Evolutionary conservation across 1,139 yeast genomes (phyloP), one percentile per base, ranked within the genome.

Genomic region (Hemisphaericaspora lyxosophila): DNA sequence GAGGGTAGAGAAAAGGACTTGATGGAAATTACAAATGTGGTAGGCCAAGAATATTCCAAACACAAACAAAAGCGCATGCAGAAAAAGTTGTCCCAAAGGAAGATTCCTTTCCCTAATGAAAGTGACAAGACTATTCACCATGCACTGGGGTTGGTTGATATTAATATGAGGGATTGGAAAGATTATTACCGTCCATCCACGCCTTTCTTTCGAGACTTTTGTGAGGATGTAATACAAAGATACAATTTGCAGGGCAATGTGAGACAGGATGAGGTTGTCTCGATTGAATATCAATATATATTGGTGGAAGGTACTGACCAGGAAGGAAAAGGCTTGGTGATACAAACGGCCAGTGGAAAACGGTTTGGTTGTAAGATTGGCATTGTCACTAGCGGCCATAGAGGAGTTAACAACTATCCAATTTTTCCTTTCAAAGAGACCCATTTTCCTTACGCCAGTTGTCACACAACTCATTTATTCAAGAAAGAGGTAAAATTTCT

Each of bases 111-210:
- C 2, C 56, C 62, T 5, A 39, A 42, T 22, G 23, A 34, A 12
- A 36, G 36, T 14, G 31, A 28, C 1, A 44, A 39, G 24, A 14
- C 24, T n/a, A 30, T 27, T 5, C 70, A 65, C 34, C 63, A 66
- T 43, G 51, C 45, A 8, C 55, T 63, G 0, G 73, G 73, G 0
- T 51, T 66, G 11, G 54, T 66, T 8, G 69, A 70, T 43, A 60
- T 71, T 34, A 70, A 72, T 44, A 67, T 68, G 71, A 53, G 78
- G 35, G 75, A 70, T 42, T 64, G 71, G 61, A 61, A 63, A 34
- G 78, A 73, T 44, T 73, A 69, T 44, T 72, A 70, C 45, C 55
- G 77, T 11, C 78, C 78, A 0, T 63, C 73, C 0, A 66, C 76
- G 0, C 49, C 49, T 9, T 50, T 73, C 12, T 73, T 72, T 47